Percentiles rank a stretch among this genome's conserved stretches.
phyloP scores from a whole-genome alignment of 1,284 basidiomycete species.

The Nidula niveotomentosa region DNA sequence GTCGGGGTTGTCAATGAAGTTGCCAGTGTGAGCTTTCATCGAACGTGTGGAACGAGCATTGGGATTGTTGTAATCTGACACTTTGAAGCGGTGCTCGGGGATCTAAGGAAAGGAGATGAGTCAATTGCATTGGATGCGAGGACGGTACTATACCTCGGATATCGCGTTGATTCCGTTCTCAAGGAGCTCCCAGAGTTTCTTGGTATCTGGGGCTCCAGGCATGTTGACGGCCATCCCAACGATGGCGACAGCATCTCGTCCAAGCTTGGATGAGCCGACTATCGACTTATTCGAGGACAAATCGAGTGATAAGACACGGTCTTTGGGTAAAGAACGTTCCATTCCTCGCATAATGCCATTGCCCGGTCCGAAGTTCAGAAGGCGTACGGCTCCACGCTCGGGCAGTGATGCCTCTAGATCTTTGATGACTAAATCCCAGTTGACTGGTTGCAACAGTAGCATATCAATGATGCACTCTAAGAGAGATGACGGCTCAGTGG shows the following conservation, averaged over 20 bases:
- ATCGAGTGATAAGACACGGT: conserved; percentile 23
- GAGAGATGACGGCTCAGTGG: conserved; percentile 29
- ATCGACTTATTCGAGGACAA: conserved; percentile 14
- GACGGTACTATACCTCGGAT: conserved; percentile 43
- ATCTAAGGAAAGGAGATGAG: conserved; percentile 38
- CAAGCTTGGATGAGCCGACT: conserved; percentile 9
- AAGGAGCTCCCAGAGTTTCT: conserved; percentile 59
- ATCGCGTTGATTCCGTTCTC: conserved; percentile 57
- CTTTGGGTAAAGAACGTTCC: conserved; percentile 31
- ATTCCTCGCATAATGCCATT: conserved; percentile 38
- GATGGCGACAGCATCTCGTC: conserved; percentile 63
- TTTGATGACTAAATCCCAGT: conserved; percentile 47
- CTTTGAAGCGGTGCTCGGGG: conserved; percentile 55
- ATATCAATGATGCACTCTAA: conserved; percentile 54
- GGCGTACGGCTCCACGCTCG: conserved; percentile 19
- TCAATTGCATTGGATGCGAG: conserved; percentile 1
- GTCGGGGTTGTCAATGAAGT: conserved; percentile 58
- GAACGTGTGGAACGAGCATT: conserved; percentile 26
- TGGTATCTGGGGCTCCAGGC: conserved; percentile 50
- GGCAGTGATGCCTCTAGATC: conserved; percentile 26
- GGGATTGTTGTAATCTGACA: conserved; percentile 35
- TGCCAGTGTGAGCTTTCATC: conserved; percentile 57
- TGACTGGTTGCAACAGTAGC: conserved; percentile 53
- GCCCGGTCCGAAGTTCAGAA: conserved; percentile 62
- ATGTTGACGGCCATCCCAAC: conserved; percentile 70